Conservation (phyloP, 2,329 filamentous ascomycete species). For the Cercospora janseana region DNA sequence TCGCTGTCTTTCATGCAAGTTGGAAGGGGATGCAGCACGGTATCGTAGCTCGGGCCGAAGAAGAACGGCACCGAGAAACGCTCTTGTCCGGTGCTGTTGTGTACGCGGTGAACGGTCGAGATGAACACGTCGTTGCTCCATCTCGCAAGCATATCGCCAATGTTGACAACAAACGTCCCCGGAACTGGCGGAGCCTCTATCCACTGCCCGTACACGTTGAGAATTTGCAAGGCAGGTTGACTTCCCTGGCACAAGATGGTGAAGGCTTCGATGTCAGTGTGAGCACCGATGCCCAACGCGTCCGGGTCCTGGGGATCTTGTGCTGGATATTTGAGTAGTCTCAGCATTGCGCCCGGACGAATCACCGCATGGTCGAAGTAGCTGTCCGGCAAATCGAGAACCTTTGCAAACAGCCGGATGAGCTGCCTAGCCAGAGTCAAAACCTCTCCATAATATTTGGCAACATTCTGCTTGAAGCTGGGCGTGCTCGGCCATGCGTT, state of each 20-base stretch:
- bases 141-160: conserved; percentile 52
- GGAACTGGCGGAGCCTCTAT: conserved; percentile 45
- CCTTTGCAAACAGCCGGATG: conserved; percentile 41
- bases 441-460: conserved; percentile 40
- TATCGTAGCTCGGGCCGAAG: conserved; percentile 45
- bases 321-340: conserved; percentile 43
- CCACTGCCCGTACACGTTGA: conserved; percentile 43
- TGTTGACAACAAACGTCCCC: conserved; percentile 51
- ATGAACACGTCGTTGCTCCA: conserved; percentile 49
- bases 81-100: conserved; percentile 43
- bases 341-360: conserved; percentile 41
- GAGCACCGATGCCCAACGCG: conserved; percentile 40
- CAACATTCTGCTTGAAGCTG: conserved; percentile 38
- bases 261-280: conserved; percentile 34
- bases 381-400: conserved; percentile 37
- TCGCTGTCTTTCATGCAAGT: conserved; percentile 22
- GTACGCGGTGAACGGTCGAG: conserved; percentile 48
- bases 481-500: conserved; percentile 33
- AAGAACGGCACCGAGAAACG: conserved; percentile 51
- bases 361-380: conserved; percentile 42
- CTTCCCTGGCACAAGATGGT: conserved; percentile 27
- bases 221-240: conserved; percentile 28
- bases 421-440: conserved; percentile 41
- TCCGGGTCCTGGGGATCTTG: conserved; percentile 25
- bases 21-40: conserved; percentile 22